Evolutionary conservation across 805 yeast species (phyloP).

Genomic region (Ogataea methylovora): DNA sequence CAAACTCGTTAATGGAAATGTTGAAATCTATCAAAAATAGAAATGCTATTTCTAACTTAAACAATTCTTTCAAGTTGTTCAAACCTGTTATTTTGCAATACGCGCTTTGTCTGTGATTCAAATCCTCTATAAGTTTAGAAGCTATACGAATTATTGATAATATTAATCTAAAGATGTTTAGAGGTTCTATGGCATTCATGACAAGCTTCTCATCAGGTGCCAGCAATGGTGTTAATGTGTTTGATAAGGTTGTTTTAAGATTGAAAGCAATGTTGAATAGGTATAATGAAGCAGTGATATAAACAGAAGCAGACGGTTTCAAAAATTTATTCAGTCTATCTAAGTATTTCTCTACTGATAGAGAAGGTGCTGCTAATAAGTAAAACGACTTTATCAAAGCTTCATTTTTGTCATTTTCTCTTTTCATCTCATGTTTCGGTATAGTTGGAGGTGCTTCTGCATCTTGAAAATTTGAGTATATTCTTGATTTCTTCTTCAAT

Average conservation of each 20-base stretch:
- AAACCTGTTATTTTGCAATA: constrained; percentile 40
- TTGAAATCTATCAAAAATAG: constrained; percentile 35
- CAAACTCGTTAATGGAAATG: constrained; percentile 28
- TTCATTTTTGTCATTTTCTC: constrained; percentile 2
- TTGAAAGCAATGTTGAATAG: constrained; percentile 23
- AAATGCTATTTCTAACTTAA: constrained; percentile 31
- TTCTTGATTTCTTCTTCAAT: constrained; percentile 15
- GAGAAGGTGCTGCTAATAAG: constrained; percentile 22
- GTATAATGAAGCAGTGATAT: constrained; percentile 23
- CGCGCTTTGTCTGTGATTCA: constrained; percentile 32
- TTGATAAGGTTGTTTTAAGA: constrained; percentile 6
- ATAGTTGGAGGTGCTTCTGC: background rate
- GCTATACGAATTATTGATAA: constrained; percentile 32
- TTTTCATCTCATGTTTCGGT: background rate
- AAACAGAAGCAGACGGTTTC: constrained; percentile 22
- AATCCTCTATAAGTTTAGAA: constrained; percentile 35
- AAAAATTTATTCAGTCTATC: constrained; percentile 24
- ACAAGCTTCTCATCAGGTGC: constrained; percentile 6
- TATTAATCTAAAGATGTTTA: constrained; percentile 32
- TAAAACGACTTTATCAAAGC: constrained; percentile 21
- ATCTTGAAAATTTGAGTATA: constrained; percentile 22
- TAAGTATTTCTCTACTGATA: constrained; percentile 19
- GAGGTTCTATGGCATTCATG: constrained; percentile 24
- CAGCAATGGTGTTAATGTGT: constrained; percentile 2
- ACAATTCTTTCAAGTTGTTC: constrained; percentile 29